Conservation (phyloP, 2,329 filamentous ascomycete species). For the Claviceps maximensis region DNA sequence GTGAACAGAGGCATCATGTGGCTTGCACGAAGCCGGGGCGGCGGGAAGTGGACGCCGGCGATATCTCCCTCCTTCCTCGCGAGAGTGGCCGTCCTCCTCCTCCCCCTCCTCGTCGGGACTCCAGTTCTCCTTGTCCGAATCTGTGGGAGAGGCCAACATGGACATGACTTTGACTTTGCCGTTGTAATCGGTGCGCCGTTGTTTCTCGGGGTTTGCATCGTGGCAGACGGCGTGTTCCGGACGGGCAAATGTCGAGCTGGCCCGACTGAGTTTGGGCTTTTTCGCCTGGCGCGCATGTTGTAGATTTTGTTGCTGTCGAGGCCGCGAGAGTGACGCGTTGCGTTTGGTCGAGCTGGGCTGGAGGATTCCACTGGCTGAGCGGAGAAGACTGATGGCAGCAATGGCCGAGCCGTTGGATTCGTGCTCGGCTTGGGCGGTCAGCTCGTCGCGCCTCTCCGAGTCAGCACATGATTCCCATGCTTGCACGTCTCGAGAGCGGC, state of each 20-base stretch:
- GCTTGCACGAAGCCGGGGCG: conserved; percentile 11
- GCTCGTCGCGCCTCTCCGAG: conserved; percentile 60
- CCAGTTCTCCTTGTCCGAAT: conserved; percentile 96
- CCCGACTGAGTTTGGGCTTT: conserved; percentile 47
- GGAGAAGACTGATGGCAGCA: conserved; percentile 68
- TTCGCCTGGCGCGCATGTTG: conserved; percentile 32
- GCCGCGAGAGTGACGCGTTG: conserved; percentile 34
- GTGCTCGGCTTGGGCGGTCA: conserved; percentile 69
- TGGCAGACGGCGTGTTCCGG: conserved; percentile 31
- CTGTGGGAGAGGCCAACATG: conserved; percentile 30
- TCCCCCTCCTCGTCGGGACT: conserved; percentile 35
- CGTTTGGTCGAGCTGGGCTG: conserved; percentile 51
- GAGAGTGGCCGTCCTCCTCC: conserved; percentile 19
- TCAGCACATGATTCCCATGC: conserved; percentile 90
- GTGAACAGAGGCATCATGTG: conserved; percentile 14
- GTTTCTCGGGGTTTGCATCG: conserved; percentile 15
- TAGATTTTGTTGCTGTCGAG: background rate
- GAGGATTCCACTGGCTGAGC: conserved; percentile 47
- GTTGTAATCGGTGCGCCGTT: conserved; percentile 11
- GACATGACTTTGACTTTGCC: conserved; percentile 25
- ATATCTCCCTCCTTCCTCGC: background rate
- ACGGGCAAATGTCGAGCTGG: conserved; percentile 48
- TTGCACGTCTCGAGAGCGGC: conserved; percentile 73
- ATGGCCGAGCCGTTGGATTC: conserved; percentile 68
- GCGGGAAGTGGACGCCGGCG: conserved; percentile 25